Evolutionary conservation across 805 yeast genomes (phyloP).

Genomic region (Ogataea populi-albae): DNA sequence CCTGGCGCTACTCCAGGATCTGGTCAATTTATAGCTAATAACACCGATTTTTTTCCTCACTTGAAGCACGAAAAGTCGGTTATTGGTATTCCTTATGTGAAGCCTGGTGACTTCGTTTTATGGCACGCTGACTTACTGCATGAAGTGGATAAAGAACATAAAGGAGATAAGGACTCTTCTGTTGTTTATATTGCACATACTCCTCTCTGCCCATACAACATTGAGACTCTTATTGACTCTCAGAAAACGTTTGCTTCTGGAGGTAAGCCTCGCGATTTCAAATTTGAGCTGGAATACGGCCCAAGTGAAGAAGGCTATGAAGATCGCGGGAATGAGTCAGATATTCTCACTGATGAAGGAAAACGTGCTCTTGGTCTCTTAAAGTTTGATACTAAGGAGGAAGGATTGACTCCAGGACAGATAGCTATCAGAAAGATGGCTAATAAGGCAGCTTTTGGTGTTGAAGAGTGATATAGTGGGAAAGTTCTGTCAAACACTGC

Average conservation of each 20-base stretch:
- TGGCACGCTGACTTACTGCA: constrained; percentile 44
- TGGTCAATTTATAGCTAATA: constrained; percentile 34
- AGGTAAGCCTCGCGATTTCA: too few species aligned
- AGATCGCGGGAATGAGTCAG: too few species aligned
- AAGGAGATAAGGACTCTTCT: constrained; percentile 35
- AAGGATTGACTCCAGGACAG: constrained; percentile 25
- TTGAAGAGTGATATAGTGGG: too few species aligned
- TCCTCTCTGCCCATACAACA: constrained; percentile 28
- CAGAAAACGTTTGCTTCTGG: too few species aligned
- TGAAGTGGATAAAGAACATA: constrained; percentile 38
- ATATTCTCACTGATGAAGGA: constrained; percentile 16
- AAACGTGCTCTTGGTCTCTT: constrained; percentile 27
- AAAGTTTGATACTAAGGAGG: constrained; percentile 20
- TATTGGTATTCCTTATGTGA: constrained; percentile 36
- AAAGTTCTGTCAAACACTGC: too few species aligned
- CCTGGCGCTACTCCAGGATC: constrained; percentile 40
- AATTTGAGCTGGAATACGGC: too few species aligned
- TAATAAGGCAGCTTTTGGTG: constrained; percentile 34
- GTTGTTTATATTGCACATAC: constrained; percentile 38
- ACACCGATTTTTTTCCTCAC: constrained; percentile 36
- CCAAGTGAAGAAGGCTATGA: too few species aligned
- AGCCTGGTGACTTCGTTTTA: constrained; percentile 41
- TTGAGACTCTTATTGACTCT: too few species aligned
- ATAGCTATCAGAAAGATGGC: constrained; percentile 17
- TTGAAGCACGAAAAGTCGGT: constrained; percentile 32